Conservation (phyloP, 2,329 filamentous ascomycete species). For the Verticillium dahliae region DNA sequence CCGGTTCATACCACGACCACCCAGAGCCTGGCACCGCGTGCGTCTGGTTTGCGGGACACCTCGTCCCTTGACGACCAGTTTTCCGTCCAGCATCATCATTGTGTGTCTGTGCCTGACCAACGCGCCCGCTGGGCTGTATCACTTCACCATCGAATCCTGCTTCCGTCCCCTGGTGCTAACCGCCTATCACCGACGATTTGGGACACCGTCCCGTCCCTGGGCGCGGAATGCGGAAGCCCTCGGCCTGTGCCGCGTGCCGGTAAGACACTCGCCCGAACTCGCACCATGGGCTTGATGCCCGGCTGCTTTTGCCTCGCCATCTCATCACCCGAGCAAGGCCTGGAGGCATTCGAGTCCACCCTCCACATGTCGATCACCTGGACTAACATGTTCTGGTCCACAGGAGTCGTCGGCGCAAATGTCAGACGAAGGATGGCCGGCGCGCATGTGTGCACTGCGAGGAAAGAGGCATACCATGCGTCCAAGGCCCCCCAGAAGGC, state of each 20-base stretch:
- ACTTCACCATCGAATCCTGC: not conserved
- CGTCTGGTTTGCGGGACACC: not conserved
- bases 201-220: not conserved
- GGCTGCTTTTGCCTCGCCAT: not conserved
- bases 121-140: not conserved
- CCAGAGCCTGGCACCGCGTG: not conserved
- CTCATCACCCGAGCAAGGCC: not conserved
- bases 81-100: not conserved
- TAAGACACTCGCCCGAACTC: conserved; percentile 2
- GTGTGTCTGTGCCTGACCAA: not conserved
- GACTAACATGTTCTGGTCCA: not conserved
- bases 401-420: conserved; percentile 9
- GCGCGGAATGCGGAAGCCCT: conserved; percentile 12
- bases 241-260: conserved; percentile 13
- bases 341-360: not conserved
- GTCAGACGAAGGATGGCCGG: conserved; percentile 13
- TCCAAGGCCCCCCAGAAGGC: conserved; percentile 25
- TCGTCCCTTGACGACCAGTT: not conserved
- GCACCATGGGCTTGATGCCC: not conserved
- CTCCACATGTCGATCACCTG: not conserved
- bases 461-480: conserved; percentile 39
- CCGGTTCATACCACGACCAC: not conserved
- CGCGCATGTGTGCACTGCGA: conserved; percentile 47
- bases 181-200: not conserved
- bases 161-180: not conserved